phyloP scores from a whole-genome alignment of 805 yeast genomes.

The Candida dendrica region DNA sequence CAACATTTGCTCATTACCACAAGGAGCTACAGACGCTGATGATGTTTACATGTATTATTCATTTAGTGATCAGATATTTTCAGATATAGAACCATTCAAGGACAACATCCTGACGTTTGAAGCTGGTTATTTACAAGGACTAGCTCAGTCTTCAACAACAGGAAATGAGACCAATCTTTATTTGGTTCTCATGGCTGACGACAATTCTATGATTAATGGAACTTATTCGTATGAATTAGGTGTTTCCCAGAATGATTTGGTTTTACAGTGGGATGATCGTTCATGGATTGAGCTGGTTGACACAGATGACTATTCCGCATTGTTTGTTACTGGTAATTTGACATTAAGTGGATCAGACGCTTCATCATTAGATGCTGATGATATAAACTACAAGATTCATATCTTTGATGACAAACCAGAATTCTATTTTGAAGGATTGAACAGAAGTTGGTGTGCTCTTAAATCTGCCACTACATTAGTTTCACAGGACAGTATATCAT shows the following conservation, averaged over 20 bases:
- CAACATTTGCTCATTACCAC: background rate
- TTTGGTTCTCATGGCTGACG: background rate
- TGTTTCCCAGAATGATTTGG: constrained; percentile 52
- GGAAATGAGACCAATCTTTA: background rate
- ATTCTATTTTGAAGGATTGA: constrained; percentile 30
- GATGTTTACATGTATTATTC: background rate
- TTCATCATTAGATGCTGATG: constrained; percentile 3
- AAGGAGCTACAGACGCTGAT: background rate
- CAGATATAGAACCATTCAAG: background rate
- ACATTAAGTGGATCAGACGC: constrained; percentile 12
- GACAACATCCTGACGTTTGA: background rate
- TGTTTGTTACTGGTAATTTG: constrained; percentile 55
- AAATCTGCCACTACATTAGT: constrained; percentile 32
- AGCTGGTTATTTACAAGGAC: background rate
- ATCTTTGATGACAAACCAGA: constrained; percentile 37
- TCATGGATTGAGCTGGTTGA: constrained; percentile 55
- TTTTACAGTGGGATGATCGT: constrained; percentile 62
- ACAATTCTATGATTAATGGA: background rate
- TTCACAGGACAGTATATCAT: constrained; percentile 9
- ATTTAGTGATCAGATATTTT: background rate
- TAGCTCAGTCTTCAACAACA: background rate
- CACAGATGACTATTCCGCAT: constrained; percentile 60
- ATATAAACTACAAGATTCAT: constrained; percentile 30
- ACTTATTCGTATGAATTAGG: constrained; percentile 36
- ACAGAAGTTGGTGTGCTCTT: constrained; percentile 68